These are phyloP conservation scores for Fusarium domesticum DNA, from an alignment of 2,329 filamentous ascomycete genomes.

Conservation along the genomic window DNA sequence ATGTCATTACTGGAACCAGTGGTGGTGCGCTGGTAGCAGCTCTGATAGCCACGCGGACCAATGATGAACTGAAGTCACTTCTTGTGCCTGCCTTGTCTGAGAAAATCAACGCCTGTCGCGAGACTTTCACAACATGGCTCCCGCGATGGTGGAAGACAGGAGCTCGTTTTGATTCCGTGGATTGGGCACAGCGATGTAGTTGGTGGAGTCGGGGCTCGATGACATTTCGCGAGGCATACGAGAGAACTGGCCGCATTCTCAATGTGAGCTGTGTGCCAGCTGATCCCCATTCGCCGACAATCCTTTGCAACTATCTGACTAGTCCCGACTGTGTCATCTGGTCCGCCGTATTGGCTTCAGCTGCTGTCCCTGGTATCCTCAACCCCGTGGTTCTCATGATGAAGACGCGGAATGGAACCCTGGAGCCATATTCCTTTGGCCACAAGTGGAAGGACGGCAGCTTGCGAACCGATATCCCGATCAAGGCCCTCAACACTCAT, in stretches of 20 bases:
- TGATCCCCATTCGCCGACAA: slow-evolving; percentile 87
- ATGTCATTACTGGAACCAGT: slow-evolving; percentile 95
- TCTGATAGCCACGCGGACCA: slow-evolving; percentile 81
- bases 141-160: slow-evolving; percentile 88
- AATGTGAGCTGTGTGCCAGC: slow-evolving; percentile 96
- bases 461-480: slow-evolving; percentile 88
- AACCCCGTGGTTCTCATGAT: slow-evolving; percentile 94
- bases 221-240: slow-evolving; percentile 93
- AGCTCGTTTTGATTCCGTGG: slow-evolving; percentile 87
- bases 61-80: slow-evolving; percentile 82
- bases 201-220: slow-evolving; percentile 92
- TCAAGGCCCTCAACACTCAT: slow-evolving; percentile 89
- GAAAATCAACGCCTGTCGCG: slow-evolving; percentile 81
- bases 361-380: slow-evolving; percentile 91
- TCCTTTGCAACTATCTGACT: slow-evolving; percentile 92
- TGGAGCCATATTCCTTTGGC: slow-evolving; percentile 91
- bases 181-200: slow-evolving; percentile 79
- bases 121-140: slow-evolving; percentile 72
- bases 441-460: slow-evolving; percentile 99
- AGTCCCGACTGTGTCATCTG: slow-evolving; percentile 97
- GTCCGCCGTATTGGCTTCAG: slow-evolving; percentile 92
- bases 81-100: slow-evolving; percentile 83
- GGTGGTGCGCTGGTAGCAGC: slow-evolving; percentile 88
- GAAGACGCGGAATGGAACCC: slow-evolving; percentile 71
- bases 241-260: slow-evolving; percentile 87